A percentile compares a stretch with the other conserved stretches of the same genome.
Conservation (phyloP, 1,139 yeast genomes). For the Taphrina sp. region DNA sequence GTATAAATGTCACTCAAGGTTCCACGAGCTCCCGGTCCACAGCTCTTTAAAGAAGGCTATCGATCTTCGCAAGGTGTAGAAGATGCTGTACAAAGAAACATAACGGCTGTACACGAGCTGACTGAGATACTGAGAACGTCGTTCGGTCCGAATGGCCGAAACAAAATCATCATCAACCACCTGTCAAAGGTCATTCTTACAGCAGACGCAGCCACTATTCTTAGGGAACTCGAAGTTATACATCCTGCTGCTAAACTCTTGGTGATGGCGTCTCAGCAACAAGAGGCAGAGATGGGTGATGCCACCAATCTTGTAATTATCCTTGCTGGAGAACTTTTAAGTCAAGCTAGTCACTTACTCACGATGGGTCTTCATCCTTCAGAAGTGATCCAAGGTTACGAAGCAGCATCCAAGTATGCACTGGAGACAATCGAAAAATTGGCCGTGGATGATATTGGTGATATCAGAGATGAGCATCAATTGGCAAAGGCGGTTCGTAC, state of each 20-base stretch:
- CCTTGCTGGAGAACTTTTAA: conserved; percentile 87
- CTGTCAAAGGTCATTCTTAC: conserved; percentile 83
- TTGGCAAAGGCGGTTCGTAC: conserved; percentile 76
- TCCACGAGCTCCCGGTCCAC: conserved; percentile 91
- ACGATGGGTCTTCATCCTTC: conserved; percentile 85
- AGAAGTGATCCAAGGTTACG: conserved; percentile 87
- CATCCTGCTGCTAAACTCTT: conserved; percentile 96
- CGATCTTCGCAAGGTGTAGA: conserved; percentile 83
- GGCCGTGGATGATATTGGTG: conserved; percentile 61
- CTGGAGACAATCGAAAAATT: conserved; percentile 61
- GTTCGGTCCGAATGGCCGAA: conserved; percentile 96
- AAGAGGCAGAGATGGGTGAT: conserved; percentile 84
- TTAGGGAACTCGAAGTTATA: conserved; percentile 86
- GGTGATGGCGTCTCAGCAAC: conserved; percentile 96
- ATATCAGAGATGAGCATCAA: conserved; percentile 56
- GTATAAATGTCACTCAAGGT: conserved; percentile 88
- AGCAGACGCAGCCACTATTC: conserved; percentile 95
- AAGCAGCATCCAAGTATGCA: conserved; percentile 74
- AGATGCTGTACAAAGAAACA: conserved; percentile 90
- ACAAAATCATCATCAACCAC: conserved; percentile 58
- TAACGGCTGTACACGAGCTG: conserved; percentile 91
- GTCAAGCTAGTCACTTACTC: conserved; percentile 76
- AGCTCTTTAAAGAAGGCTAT: conserved; percentile 95
- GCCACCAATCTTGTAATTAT: conserved; percentile 69
- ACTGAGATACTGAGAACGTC: conserved; percentile 88